Base-by-base conservation (phyloP, 2,329 filamentous ascomycete genomes). In the Alternaria sp. region DNA sequence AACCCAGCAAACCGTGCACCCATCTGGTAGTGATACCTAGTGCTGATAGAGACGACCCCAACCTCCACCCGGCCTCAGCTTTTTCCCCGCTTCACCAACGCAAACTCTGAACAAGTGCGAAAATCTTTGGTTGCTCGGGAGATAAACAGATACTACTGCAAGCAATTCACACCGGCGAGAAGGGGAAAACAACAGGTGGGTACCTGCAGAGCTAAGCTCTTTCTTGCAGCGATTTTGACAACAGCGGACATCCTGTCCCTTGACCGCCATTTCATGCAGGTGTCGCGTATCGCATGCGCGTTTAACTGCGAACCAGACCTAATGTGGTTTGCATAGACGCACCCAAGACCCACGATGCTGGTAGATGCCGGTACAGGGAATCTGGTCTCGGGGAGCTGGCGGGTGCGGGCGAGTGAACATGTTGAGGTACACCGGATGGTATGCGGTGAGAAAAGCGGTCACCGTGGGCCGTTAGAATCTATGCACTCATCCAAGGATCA, bases 211-310 rank as follows among this genome's bases (percentile, higher is more conserved):
- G 53, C 62, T 63, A 63, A 30, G 36, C 19, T 19, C 25, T 21
- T 23, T 40, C 46, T 53, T 50, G 57, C 45, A 45, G 19, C 15
- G 36, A 17, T 40, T 52, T n/a, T 52, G 45, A 46, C 45, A 62
- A 40, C 43, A 52, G 44, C 23, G 40, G 44, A 25, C 54, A 53
- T 59, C 28, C 28, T 52, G 30, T 52, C 30, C 54, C 25, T 49
- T 65, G 65, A 67, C 65, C 65, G 65, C 65, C 62, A 50, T 67
- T 67, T 65, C 49, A 65, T 67, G 65, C 59, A 65, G 53, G 51
- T 47, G 59, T 40, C 62, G 58, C 62, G 53, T 36, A 28, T 32
- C 49, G 53, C 23, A 46, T 44, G 52, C 45, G 52, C 53, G 25
- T 52, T 30, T 52, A 52, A 32, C 32, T 28, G 49, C 49, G n/a